Evolutionary conservation across 2,329 filamentous ascomycete genomes (phyloP).

Genomic region (Cladosporium sp.): DNA sequence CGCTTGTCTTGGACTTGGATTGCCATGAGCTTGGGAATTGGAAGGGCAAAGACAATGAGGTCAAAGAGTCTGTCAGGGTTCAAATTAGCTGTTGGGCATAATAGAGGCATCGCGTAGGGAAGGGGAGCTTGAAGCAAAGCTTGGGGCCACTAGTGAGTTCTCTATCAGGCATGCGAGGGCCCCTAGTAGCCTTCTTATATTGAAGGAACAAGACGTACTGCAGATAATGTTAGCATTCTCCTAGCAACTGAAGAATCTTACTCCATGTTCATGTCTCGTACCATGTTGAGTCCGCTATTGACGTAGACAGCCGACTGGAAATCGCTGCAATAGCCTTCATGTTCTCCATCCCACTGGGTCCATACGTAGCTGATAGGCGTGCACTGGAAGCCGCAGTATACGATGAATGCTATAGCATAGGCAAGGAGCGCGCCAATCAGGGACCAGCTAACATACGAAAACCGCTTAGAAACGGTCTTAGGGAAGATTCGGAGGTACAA

Average conservation of each 20-base stretch:
- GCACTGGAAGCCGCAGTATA: slow-evolving; percentile 15
- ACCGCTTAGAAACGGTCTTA: slow-evolving; percentile 17
- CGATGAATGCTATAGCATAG: slow-evolving; percentile 13
- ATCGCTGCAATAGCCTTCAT: slow-evolving; percentile 13
- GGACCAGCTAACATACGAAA: slow-evolving; percentile 24
- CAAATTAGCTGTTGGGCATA: background rate
- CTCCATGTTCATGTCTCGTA: background rate
- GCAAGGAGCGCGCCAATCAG: slow-evolving; percentile 17
- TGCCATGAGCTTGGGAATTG: slow-evolving; percentile 15
- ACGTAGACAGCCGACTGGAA: slow-evolving; percentile 16
- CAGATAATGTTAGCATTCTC: background rate
- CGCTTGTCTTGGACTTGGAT: slow-evolving; percentile 13
- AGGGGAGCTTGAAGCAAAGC: background rate
- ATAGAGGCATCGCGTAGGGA: background rate
- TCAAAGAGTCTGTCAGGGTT: slow-evolving; percentile 14
- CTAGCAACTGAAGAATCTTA: background rate
- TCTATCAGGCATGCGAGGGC: too few species aligned
- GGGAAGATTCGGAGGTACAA: slow-evolving; percentile 34
- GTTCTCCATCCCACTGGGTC: slow-evolving; percentile 12
- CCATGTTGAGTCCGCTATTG: background rate
- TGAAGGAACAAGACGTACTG: background rate
- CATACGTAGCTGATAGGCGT: slow-evolving; percentile 13
- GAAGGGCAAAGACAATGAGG: slow-evolving; percentile 19
- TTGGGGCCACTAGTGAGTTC: too few species aligned
- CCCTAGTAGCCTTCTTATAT: background rate